These are phyloP conservation scores for Vigna trinervia DNA, from an alignment of 306 rosid genomes.

Conservation along the genomic window DNA sequence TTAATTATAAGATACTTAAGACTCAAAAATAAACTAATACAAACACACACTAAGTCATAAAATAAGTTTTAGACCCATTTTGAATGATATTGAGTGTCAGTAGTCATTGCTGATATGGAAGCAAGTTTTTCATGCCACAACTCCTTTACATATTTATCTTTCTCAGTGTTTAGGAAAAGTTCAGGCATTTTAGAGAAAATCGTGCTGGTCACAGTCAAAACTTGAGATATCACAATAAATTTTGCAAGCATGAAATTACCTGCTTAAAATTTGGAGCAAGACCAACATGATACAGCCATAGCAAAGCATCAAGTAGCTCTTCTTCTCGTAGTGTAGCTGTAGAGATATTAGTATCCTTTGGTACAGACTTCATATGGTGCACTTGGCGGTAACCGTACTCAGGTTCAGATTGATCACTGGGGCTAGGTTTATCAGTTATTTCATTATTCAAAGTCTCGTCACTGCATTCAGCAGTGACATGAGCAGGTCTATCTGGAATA, in stretches of 20 bases:
- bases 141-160: constrained; percentile 33
- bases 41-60: constrained; percentile 11
- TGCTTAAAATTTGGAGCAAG: constrained; percentile 91
- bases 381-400: constrained; percentile 64
- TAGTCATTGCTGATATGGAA: constrained; percentile 19
- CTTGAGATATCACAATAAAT: constrained; percentile 29
- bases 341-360: constrained; percentile 71
- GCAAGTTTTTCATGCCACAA: neutral
- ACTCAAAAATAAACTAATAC: constrained; percentile 22
- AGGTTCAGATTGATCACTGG: constrained; percentile 85
- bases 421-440: constrained; percentile 86
- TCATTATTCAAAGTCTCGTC: constrained; percentile 83
- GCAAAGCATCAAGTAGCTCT: constrained; percentile 82
- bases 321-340: constrained; percentile 81
- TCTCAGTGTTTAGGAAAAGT: constrained; percentile 21
- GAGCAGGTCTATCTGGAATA: constrained; percentile 84
- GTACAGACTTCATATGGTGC: constrained; percentile 60
- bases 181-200: constrained; percentile 29
- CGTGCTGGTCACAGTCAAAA: constrained; percentile 36
- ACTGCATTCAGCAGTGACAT: constrained; percentile 86
- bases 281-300: constrained; percentile 89
- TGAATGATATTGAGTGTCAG: constrained; percentile 5
- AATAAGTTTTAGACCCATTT: constrained; percentile 13
- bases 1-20: constrained; percentile 11
- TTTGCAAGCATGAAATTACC: constrained; percentile 57